phyloP scores from a whole-genome alignment of 371 early-diverging fungal species.

The Entomophthora muscae region DNA sequence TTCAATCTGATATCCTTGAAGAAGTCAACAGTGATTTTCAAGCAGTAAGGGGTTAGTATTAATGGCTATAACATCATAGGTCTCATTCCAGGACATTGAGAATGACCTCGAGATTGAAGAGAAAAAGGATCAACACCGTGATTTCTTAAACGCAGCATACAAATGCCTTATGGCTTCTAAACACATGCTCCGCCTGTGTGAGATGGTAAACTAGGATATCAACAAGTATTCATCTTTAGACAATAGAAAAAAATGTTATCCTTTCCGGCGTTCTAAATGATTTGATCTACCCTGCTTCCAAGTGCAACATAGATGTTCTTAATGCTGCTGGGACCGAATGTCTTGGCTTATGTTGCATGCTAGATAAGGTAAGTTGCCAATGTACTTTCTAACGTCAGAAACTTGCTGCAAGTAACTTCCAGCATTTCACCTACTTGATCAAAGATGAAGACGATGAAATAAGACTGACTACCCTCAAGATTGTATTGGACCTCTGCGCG shows the following conservation, averaged over 20 bases:
- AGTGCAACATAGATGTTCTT: constrained; percentile 39
- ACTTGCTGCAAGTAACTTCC: constrained; percentile 25
- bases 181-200: constrained; percentile 1
- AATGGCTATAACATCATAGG: neutral
- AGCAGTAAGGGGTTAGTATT: neutral
- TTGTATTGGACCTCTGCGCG: constrained; percentile 37
- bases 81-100: constrained; percentile 11
- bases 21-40: constrained; percentile 10
- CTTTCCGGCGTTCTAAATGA: constrained; percentile 62
- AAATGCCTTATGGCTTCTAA: constrained; percentile 17
- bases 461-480: constrained; percentile 17
- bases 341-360: constrained; percentile 51
- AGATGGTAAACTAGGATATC: neutral
- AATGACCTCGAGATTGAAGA: constrained; percentile 18
- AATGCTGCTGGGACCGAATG: constrained; percentile 65
- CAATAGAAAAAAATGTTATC: constrained; percentile 48
- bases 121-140: constrained; percentile 32
- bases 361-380: constrained; percentile 25
- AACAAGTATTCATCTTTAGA: neutral
- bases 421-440: constrained; percentile 22
- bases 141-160: constrained; percentile 53
- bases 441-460: constrained; percentile 20
- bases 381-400: constrained; percentile 13
- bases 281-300: constrained; percentile 59
- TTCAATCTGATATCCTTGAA: constrained; percentile 42